Base-by-base conservation (phyloP, 768 basidiomycete species). In the Tulasnella sp. region DNA sequence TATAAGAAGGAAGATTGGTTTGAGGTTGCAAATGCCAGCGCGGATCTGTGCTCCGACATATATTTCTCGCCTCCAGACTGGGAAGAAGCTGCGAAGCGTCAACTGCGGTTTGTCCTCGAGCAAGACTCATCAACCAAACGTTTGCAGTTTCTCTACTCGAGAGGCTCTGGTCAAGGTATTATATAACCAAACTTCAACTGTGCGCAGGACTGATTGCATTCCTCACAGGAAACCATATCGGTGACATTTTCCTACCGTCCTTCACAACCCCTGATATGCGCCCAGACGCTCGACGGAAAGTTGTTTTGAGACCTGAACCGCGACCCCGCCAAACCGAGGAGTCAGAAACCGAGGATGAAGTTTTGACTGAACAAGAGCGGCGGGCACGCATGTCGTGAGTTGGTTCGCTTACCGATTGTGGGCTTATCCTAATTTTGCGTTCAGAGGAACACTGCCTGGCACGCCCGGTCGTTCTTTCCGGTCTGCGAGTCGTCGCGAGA, bases 61-160 rank as follows among this genome's bases (percentile, higher is more conserved):
- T 95, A 93, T 78, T 83, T 83, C 36, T 84, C 88, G 9, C 88
- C 89, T 12, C 73, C 77, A 26, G 87, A 86, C 0, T 89, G 88
- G 85, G 80, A 79, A 73, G 79, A 82, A 39, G 78, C 80, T 44
- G 86, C 86, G 3, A 77, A 78, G 39, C 78, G 79, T 3, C 95
- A 97, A 78, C 79, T 83, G 14, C 80, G 83, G 14, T 97, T 92
- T 77, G 78, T 97, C 32, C 80, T 81, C 17, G 82, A 82, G 67
- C 91, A 97, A 78, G 95, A 97, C 78, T 78, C 77, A 32, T 77
- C 83, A 29, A 94, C 93, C 1, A 84, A 84, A 32, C 84, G 95
- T 75, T 87, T 86, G 14, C 80, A 82, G 74, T 81, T 80, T 72
- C 79, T 94, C 74, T 85, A 78, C 74, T 73, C 73, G 35, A 62